Base-by-base conservation (phyloP, 75 land plant genomes). In the Pseudotsuga menziesii region DNA sequence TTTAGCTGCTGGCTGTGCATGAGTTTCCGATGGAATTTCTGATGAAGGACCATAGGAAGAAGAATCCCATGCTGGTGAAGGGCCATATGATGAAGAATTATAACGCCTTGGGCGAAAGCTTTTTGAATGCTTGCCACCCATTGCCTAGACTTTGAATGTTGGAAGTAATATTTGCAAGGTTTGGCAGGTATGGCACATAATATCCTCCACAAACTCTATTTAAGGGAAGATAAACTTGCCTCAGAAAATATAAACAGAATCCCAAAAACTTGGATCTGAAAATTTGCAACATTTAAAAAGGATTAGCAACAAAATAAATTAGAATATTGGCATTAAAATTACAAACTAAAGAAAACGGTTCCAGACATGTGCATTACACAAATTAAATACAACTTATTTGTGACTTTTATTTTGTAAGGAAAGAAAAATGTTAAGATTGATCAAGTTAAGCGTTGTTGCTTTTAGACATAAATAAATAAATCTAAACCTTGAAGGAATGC, bases 121-220 rank as follows among this genome's bases (percentile, higher is more conserved):
- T 69, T 69, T 69, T 69, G 72, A 69, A 44, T n/a, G 20, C 13
- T 20, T 69, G 72, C 72, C 54, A n/a, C 72, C 72, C 72, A 69
- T 69, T 36, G 44, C 72, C 23, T 39, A 39, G 72, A 69, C 22
- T 69, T 69, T 36, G 20, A 69, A 48, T 19, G 52, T 67, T 19
- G 7, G 29, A 36, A 1, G 48, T 36, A 67, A 19, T 36, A 39
- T 48, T 48, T 19, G 72, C 4, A 69, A 36, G 72, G 39, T 41
- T 36, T n/a, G 25, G 48, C 44, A 41, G 35, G 72, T 69, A n/a
- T 41, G 52, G 54, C 72, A 69, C 72, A 69, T 39, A 69, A 69
- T 69, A 69, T 69, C 19, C 72, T 39, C 72, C 72, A 69, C 39
- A 41, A 36, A 20, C 48, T 41, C 52, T 69, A 20, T 25, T 69